phyloP scores from a whole-genome alignment of 495 filamentous ascomycete species.

The Xylaria castorea region DNA sequence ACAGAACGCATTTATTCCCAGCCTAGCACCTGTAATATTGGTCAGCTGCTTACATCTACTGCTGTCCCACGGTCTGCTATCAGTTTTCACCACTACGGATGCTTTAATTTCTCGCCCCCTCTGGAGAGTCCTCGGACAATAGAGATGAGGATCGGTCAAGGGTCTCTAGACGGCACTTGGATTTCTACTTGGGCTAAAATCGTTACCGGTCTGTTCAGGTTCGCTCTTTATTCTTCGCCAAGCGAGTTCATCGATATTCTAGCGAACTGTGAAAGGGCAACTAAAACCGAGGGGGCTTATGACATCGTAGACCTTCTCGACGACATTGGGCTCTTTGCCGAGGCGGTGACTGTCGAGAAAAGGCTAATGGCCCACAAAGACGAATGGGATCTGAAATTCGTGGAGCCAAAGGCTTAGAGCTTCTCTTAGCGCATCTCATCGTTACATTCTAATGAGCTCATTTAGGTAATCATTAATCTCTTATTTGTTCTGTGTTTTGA shows the following conservation, averaged over 20 bases:
- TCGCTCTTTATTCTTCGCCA: slow-evolving; percentile 27
- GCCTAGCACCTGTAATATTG: neutral
- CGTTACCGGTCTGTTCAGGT: slow-evolving; percentile 39
- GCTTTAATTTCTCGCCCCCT: neutral
- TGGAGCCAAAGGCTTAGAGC: neutral
- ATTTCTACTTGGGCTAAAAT: slow-evolving; percentile 43
- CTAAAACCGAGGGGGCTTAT: slow-evolving; percentile 9
- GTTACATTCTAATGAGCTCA: too few relatives aligned
- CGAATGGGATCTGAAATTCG: slow-evolving; percentile 22
- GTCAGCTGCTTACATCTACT: neutral
- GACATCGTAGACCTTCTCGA: slow-evolving; percentile 36
- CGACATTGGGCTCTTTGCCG: slow-evolving; percentile 31
- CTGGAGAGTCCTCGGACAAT: neutral
- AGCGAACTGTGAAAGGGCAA: slow-evolving; percentile 16
- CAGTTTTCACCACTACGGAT: neutral
- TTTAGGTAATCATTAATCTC: neutral
- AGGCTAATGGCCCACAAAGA: slow-evolving; percentile 16
- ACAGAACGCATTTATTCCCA: neutral
- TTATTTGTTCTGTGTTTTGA: neutral
- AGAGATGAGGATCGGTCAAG: slow-evolving; percentile 40
- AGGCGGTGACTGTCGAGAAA: slow-evolving; percentile 29
- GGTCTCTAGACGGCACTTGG: slow-evolving; percentile 35
- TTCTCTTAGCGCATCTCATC: neutral
- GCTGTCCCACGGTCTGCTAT: neutral
- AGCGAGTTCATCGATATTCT: slow-evolving; percentile 30